Conservation (phyloP, 1,284 basidiomycete species). For the Tetrapyrgos nigripes region DNA sequence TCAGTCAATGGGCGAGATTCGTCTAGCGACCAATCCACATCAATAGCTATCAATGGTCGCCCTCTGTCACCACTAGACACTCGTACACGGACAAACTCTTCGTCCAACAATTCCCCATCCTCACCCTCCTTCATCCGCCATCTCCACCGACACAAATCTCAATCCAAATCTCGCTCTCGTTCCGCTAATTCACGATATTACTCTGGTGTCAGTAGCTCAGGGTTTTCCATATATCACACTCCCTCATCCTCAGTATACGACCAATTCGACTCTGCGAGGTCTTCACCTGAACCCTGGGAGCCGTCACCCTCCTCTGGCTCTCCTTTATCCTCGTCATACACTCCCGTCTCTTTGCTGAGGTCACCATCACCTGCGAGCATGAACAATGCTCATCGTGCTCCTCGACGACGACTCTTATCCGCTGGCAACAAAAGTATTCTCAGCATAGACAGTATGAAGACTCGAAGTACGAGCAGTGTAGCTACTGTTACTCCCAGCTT, state of each 20-base stretch:
- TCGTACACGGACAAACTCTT: background rate
- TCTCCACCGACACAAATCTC: constrained; percentile 28
- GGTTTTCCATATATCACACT: constrained; percentile 71
- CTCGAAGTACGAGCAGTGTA: constrained; percentile 54
- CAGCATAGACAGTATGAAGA: constrained; percentile 25
- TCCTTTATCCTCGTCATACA: constrained; percentile 19
- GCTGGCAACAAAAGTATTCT: background rate
- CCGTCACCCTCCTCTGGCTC: constrained; percentile 32
- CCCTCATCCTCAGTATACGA: constrained; percentile 74
- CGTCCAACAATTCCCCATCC: background rate
- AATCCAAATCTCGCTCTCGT: constrained; percentile 49
- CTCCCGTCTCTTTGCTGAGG: background rate
- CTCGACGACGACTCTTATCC: background rate
- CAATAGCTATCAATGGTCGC: background rate
- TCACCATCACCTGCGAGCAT: background rate
- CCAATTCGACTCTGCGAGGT: constrained; percentile 56
- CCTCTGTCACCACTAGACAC: background rate
- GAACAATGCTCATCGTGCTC: background rate
- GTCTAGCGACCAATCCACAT: background rate
- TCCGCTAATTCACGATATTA: constrained; percentile 43
- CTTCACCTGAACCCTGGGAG: constrained; percentile 58
- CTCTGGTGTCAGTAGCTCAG: constrained; percentile 45
- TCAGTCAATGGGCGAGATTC: too few species aligned
- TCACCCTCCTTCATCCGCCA: background rate
- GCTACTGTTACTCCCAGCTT: constrained; percentile 69